Conservation (phyloP, 352 stramenopile species). For the Phytophthora macrochlamydospora region DNA sequence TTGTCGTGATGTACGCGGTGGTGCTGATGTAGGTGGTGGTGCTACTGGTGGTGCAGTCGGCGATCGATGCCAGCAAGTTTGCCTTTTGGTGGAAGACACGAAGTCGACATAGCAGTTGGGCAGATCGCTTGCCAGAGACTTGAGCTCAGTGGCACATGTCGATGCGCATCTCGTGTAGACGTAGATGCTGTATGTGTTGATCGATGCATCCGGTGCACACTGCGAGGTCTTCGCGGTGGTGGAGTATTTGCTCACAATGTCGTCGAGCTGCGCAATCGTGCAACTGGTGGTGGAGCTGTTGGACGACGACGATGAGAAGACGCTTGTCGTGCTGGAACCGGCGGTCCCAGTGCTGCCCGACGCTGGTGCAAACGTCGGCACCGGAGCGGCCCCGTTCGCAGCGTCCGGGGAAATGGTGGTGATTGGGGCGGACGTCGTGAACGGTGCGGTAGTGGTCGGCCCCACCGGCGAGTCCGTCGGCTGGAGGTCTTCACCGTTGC, state of each 20-base stretch:
- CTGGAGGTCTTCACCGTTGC: conserved; percentile 9
- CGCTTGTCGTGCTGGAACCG: neutral
- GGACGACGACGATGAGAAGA: neutral
- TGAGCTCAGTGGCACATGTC: conserved; percentile 22
- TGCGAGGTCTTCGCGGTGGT: conserved; percentile 20
- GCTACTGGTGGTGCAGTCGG: neutral
- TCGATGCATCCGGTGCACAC: conserved; percentile 18
- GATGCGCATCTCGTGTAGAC: conserved; percentile 36
- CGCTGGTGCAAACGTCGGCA: too few relatives aligned
- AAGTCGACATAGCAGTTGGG: conserved; percentile 42
- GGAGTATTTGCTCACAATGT: conserved; percentile 17
- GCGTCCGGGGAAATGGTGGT: neutral
- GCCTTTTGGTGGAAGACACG: conserved; percentile 38
- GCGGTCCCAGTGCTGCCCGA: neutral
- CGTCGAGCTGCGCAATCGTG: conserved; percentile 19
- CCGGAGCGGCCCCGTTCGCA: too few relatives aligned
- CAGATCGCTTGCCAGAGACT: conserved; percentile 22
- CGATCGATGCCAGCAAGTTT: conserved; percentile 9
- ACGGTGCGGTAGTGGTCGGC: conserved; percentile 1
- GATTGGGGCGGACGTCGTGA: conserved; percentile 13
- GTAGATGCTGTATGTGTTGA: conserved; percentile 27
- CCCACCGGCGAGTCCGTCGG: conserved; percentile 12
- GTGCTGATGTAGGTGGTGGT: conserved; percentile 15
- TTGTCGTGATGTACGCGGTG: conserved; percentile 10
- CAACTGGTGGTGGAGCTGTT: conserved; percentile 14